These are phyloP conservation scores for Schoenoplectus tabernaemontani DNA, from an alignment of 202 grass and related monocot species.

Conservation along the genomic window DNA sequence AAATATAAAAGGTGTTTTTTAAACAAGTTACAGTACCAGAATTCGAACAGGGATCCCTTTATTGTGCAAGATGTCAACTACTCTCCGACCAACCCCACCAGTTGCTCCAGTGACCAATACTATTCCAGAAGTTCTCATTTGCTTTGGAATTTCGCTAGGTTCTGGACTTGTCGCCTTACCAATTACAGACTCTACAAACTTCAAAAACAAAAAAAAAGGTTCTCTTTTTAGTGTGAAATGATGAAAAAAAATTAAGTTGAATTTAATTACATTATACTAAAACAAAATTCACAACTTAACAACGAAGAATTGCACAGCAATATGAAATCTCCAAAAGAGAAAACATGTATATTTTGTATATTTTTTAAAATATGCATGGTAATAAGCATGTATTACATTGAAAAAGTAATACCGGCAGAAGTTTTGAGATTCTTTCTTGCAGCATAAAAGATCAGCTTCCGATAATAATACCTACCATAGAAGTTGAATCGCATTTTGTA, in stretches of 20 bases:
- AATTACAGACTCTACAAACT: constrained; percentile 81
- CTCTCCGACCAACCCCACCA: constrained; percentile 76
- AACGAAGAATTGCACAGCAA: not conserved
- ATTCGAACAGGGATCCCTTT: constrained; percentile 64
- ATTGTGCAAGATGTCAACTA: constrained; percentile 59
- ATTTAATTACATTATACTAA: not conserved
- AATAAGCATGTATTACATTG: not conserved
- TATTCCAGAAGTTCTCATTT: constrained; percentile 52
- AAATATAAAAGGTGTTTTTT: not conserved
- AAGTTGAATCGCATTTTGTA: too few species aligned
- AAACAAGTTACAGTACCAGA: constrained; percentile 49
- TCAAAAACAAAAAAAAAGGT: not conserved
- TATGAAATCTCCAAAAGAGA: not conserved
- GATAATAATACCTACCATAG: not conserved
- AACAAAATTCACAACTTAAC: not conserved
- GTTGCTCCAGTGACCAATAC: constrained; percentile 79
- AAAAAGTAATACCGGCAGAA: not conserved
- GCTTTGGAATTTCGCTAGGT: constrained; percentile 34
- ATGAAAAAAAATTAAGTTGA: not conserved
- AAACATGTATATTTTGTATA: constrained; percentile 6
- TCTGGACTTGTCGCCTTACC: constrained; percentile 47
- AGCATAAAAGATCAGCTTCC: not conserved
- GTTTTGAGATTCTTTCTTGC: not conserved
- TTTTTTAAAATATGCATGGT: not conserved
- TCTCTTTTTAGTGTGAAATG: not conserved